Evolutionary conservation across 805 yeast genomes (phyloP).

Genomic region (Candida parachauliodes): DNA sequence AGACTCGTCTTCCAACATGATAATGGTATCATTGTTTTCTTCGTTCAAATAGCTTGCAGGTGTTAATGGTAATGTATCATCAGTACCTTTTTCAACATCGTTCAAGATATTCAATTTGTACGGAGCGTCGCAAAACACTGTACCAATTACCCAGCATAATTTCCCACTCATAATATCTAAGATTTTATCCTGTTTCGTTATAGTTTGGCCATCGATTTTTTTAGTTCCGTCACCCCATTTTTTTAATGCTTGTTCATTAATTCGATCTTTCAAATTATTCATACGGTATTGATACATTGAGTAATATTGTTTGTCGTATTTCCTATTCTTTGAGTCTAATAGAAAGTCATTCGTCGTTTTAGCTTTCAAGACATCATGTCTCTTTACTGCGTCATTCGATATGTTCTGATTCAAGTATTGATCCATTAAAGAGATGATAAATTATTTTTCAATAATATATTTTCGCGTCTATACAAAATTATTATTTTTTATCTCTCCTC

Average conservation of each 20-base stretch:
- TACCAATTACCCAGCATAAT: constrained; percentile 82
- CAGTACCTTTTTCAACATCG: constrained; percentile 65
- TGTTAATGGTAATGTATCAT: constrained; percentile 45
- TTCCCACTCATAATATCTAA: constrained; percentile 61
- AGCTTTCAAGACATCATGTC: background rate
- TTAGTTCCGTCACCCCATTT: constrained; percentile 55
- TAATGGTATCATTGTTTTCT: constrained; percentile 28
- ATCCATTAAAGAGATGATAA: constrained; percentile 1
- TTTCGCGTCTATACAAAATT: no score
- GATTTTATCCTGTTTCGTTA: constrained; percentile 35
- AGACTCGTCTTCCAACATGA: constrained; percentile 87
- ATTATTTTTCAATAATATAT: no score
- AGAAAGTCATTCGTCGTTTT: constrained; percentile 5
- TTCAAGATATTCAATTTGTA: constrained; percentile 80
- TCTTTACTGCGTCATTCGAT: background rate
- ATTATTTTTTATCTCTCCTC: constrained; percentile 18
- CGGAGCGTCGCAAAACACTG: constrained; percentile 78
- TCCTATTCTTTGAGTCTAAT: constrained; percentile 16
- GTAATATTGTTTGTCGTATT: constrained; percentile 38
- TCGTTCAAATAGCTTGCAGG: constrained; percentile 24
- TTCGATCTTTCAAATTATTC: constrained; percentile 28
- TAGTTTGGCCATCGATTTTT: constrained; percentile 29
- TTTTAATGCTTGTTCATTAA: constrained; percentile 25
- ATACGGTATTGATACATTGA: constrained; percentile 43
- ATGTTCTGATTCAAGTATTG: background rate